These are phyloP conservation scores for Fusarium napiforme DNA, from an alignment of 2,329 filamentous ascomycete species.

Conservation along the genomic window DNA sequence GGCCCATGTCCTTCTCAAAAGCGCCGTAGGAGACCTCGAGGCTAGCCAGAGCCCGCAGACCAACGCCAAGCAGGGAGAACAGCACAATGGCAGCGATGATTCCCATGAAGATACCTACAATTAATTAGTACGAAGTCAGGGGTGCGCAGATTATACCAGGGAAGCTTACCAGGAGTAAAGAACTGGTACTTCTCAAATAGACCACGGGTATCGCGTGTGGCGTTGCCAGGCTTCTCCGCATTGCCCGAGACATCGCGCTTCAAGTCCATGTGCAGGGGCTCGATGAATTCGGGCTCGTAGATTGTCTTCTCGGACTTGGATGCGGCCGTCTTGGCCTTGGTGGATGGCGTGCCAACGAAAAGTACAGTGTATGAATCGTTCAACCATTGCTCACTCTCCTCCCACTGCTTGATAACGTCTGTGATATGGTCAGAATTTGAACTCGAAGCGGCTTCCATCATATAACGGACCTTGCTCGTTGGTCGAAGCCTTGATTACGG, in stretches of 20 bases:
- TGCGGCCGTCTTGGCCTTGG: constrained; percentile 8
- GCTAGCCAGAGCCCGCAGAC: constrained; percentile 78
- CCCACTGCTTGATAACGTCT: constrained; percentile 23
- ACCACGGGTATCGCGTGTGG: constrained; percentile 57
- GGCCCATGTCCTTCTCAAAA: constrained; percentile 96
- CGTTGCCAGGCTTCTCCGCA: constrained; percentile 51
- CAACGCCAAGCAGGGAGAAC: constrained; percentile 81
- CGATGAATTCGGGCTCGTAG: constrained; percentile 75
- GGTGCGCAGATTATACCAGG: background rate
- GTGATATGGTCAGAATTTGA: constrained; percentile 6
- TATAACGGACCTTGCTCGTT: constrained; percentile 56
- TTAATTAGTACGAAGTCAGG: constrained; percentile 7
- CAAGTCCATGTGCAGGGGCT: constrained; percentile 75
- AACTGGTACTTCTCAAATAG: constrained; percentile 96
- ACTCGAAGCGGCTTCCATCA: background rate
- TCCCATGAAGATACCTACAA: constrained; percentile 86
- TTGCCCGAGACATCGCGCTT: constrained; percentile 66
- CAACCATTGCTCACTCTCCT: constrained; percentile 23
- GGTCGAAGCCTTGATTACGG: constrained; percentile 56
- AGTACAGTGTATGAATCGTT: constrained; percentile 75
- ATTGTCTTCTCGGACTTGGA: constrained; percentile 50
- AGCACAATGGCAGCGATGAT: constrained; percentile 77
- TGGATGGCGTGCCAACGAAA: constrained; percentile 72
- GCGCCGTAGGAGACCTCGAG: constrained; percentile 92
- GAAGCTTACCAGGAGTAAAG: constrained; percentile 78